A percentile compares a stretch with the other conserved stretches of the same genome.
Evolutionary conservation across 352 stramenopile genomes (phyloP).

Genomic region (Albugo laibachii): DNA sequence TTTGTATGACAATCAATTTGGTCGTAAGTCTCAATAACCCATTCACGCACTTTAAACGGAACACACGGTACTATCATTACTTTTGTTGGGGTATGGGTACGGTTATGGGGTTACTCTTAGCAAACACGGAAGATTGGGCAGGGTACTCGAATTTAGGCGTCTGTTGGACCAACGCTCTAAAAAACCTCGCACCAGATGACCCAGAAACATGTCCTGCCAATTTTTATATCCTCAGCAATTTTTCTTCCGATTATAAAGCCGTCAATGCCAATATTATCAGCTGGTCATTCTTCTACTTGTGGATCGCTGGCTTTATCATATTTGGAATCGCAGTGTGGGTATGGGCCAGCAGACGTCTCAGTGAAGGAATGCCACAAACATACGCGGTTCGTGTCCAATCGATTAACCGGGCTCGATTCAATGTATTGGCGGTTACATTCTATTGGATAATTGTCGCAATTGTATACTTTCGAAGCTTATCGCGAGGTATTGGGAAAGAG

Average conservation of each 20-base stretch:
- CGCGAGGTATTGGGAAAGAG: constrained; percentile 24
- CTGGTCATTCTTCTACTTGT: constrained; percentile 77
- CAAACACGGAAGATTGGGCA: constrained; percentile 52
- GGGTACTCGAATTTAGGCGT: constrained; percentile 75
- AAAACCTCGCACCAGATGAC: constrained; percentile 30
- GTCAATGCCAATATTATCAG: constrained; percentile 76
- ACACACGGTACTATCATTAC: constrained; percentile 63
- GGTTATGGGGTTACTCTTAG: constrained; percentile 21
- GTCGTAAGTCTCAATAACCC: constrained; percentile 76
- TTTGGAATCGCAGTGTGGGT: constrained; percentile 71
- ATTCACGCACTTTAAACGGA: constrained; percentile 80
- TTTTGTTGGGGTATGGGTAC: constrained; percentile 62
- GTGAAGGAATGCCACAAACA: constrained; percentile 74
- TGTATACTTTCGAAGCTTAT: constrained; percentile 67
- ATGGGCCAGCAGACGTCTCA: constrained; percentile 66
- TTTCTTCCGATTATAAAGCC: constrained; percentile 26
- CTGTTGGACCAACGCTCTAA: constrained; percentile 74
- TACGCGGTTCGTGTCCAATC: constrained; percentile 69
- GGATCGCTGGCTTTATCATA: constrained; percentile 66
- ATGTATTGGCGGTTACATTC: constrained; percentile 68
- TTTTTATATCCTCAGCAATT: constrained; percentile 39
- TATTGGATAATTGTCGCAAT: constrained; percentile 70
- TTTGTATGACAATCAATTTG: constrained; percentile 79
- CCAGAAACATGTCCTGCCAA: constrained; percentile 9
- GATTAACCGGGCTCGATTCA: constrained; percentile 76